These are phyloP conservation scores for Emydomyces testavorans DNA, from an alignment of 2,329 filamentous ascomycete genomes.

Conservation along the genomic window DNA sequence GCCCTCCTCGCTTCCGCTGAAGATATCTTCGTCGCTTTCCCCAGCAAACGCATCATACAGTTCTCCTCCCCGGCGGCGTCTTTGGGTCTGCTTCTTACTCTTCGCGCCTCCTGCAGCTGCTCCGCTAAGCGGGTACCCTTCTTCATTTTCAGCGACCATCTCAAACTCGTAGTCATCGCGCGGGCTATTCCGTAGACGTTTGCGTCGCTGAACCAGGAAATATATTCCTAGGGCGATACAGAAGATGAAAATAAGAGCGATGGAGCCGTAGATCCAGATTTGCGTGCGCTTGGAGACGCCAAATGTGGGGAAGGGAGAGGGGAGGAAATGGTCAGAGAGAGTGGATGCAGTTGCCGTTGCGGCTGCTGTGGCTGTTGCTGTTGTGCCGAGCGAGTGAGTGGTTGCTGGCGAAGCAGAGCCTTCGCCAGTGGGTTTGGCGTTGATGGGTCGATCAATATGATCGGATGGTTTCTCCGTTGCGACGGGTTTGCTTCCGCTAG, in stretches of 20 bases:
- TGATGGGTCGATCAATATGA: slow-evolving; percentile 54
- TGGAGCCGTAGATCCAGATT: slow-evolving; percentile 83
- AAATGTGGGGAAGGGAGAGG: slow-evolving; percentile 81
- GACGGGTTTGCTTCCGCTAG: slow-evolving; percentile 37
- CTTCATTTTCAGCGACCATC: slow-evolving; percentile 73
- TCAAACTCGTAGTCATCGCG: slow-evolving; percentile 90
- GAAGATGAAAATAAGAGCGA: slow-evolving; percentile 76
- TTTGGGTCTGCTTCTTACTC: slow-evolving; percentile 40
- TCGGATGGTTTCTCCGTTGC: slow-evolving; percentile 45
- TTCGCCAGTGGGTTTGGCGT: slow-evolving; percentile 43
- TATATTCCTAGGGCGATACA: slow-evolving; percentile 70
- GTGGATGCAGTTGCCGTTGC: slow-evolving; percentile 19
- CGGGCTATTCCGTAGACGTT: slow-evolving; percentile 59
- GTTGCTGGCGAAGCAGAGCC: slow-evolving; percentile 19
- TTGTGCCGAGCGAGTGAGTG: slow-evolving; percentile 24
- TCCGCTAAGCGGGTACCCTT: slow-evolving; percentile 41
- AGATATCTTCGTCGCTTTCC: slow-evolving; percentile 65
- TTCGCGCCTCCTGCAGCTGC: slow-evolving; percentile 22
- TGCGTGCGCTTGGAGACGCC: slow-evolving; percentile 78
- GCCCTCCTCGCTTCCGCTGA: slow-evolving; percentile 37
- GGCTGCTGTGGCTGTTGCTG: slow-evolving; percentile 19
- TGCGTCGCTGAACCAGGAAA: slow-evolving; percentile 66
- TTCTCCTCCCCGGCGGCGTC: slow-evolving; percentile 61
- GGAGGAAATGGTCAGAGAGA: slow-evolving; percentile 46
- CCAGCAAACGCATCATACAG: slow-evolving; percentile 96